Evolutionary conservation across 108 stramenopile species (phyloP), one percentile per base, ranked within the genome.

Genomic region (Skeletonema marinoi): DNA sequence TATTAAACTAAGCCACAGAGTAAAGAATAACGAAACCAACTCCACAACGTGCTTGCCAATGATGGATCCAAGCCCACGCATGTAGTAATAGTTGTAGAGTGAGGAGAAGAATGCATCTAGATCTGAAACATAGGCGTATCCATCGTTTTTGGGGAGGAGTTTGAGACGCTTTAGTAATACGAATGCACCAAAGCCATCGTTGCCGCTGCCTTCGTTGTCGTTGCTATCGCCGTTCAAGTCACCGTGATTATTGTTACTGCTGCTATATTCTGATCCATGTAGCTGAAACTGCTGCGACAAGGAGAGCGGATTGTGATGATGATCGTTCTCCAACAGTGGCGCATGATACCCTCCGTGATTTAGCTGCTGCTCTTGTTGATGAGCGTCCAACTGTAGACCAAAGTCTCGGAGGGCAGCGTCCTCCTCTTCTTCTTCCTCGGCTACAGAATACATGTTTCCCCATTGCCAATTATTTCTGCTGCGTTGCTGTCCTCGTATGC

Each of bases 21-120:
- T 98, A 73, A 98, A 96, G 31, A 94, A 89, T 29, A 98, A 78
- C 5, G 96, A 88, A 3, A 87, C 50, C 4, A 98, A 74, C 60
- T 96, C 92, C 5, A 96, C 95, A 13, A 93, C 63, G 10, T 96
- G 96, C 51, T 88, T 83, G 21, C 94, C 91, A 7, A 96, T 70
- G 19, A 97, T 96, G 51, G 96, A 86, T 3, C 84, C 80, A 19
- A 98, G 66, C 29, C 98, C 98, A n/a, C 95, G 86, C 69, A 91
- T 84, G 68, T 94, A 91, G 77, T 97, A 97, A 74, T 96, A 98
- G 35, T 81, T 84, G 85, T 98, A 98, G 66, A 98, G 65, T 13
- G 87, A 84, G 10, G 80, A 74, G 68, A 97, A 92, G 77, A 97
- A 98, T 8, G 87, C 70, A 78, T 98, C 97, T 16, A 95, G 80